Percentiles rank a stretch among this genome's conserved stretches.
These are phyloP conservation scores for Saccharum hybrid DNA, from an alignment of 202 grass and related monocot genomes.

Conservation along the genomic window DNA sequence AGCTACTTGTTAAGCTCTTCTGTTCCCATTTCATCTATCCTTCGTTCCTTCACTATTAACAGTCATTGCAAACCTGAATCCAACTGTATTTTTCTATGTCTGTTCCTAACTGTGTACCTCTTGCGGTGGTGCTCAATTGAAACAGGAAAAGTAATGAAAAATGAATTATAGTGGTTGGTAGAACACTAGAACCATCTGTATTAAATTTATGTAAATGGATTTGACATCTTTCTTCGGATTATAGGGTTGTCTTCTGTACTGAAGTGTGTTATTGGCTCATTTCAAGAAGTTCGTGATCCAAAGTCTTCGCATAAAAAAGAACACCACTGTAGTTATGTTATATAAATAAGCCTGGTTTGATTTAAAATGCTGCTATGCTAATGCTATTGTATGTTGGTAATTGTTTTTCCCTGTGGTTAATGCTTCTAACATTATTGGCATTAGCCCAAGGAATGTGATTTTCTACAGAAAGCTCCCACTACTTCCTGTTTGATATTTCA, in stretches of 20 bases:
- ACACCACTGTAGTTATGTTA: neutral
- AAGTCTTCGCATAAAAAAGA: neutral
- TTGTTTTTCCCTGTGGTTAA: neutral
- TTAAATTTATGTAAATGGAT: conserved; percentile 24
- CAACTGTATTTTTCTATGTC: conserved; percentile 21
- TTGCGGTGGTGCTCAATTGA: neutral
- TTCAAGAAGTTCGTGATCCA: neutral
- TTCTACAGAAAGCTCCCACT: neutral
- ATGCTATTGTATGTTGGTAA: conserved; percentile 3
- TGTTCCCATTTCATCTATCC: neutral
- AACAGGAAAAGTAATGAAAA: neutral
- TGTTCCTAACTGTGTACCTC: neutral
- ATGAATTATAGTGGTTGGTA: conserved; percentile 5
- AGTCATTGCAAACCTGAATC: neutral
- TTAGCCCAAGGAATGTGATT: conserved; percentile 16
- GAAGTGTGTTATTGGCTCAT: neutral
- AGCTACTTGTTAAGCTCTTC: neutral
- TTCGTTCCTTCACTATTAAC: neutral
- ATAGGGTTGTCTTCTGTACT: neutral
- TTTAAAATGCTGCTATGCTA: conserved; percentile 16
- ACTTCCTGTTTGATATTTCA: conserved; percentile 23
- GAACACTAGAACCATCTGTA: neutral
- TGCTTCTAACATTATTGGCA: neutral
- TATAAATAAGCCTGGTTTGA: conserved; percentile 8
- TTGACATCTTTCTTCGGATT: neutral